These are phyloP conservation scores for Cicer judaicum DNA, from an alignment of 306 rosid genomes.

Conservation along the genomic window DNA sequence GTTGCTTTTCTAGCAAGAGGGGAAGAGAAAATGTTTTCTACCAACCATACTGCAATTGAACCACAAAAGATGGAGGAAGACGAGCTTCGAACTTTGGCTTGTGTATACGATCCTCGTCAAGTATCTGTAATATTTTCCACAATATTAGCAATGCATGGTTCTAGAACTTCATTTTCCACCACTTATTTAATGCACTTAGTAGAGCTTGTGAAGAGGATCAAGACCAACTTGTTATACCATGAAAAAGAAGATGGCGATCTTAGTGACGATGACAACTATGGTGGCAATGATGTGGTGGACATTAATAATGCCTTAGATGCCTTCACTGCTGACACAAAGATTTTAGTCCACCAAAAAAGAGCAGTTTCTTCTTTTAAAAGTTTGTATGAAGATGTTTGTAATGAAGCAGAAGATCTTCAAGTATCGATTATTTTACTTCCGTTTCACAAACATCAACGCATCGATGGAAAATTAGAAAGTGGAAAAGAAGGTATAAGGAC, in stretches of 20 bases:
- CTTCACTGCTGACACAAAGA: slow-evolving; percentile 62
- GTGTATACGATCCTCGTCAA: slow-evolving; percentile 86
- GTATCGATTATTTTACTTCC: slow-evolving; percentile 68
- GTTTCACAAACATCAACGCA: slow-evolving; percentile 87
- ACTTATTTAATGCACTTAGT: slow-evolving; percentile 71
- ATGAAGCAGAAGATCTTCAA: slow-evolving; percentile 72
- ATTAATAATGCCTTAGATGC: slow-evolving; percentile 71
- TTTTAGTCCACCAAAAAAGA: slow-evolving; percentile 58
- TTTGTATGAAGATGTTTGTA: slow-evolving; percentile 83
- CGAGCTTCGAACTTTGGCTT: slow-evolving; percentile 68
- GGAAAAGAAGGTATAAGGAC: slow-evolving; percentile 81
- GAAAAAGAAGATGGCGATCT: slow-evolving; percentile 70
- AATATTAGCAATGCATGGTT: slow-evolving; percentile 63
- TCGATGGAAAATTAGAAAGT: slow-evolving; percentile 86
- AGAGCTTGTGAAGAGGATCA: slow-evolving; percentile 70
- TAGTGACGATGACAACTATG: slow-evolving; percentile 85
- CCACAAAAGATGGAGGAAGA: slow-evolving; percentile 50
- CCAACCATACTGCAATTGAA: slow-evolving; percentile 62
- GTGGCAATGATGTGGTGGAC: slow-evolving; percentile 81
- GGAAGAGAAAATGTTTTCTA: slow-evolving; percentile 65
- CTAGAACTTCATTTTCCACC: slow-evolving; percentile 52
- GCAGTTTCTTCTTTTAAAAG: slow-evolving; percentile 63
- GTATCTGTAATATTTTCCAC: slow-evolving; percentile 60
- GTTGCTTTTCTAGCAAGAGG: slow-evolving; percentile 68
- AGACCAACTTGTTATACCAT: slow-evolving; percentile 68